Evolutionary conservation across 148 eudicot species (phyloP).

Genomic region (Chenopodium berlandieri): DNA sequence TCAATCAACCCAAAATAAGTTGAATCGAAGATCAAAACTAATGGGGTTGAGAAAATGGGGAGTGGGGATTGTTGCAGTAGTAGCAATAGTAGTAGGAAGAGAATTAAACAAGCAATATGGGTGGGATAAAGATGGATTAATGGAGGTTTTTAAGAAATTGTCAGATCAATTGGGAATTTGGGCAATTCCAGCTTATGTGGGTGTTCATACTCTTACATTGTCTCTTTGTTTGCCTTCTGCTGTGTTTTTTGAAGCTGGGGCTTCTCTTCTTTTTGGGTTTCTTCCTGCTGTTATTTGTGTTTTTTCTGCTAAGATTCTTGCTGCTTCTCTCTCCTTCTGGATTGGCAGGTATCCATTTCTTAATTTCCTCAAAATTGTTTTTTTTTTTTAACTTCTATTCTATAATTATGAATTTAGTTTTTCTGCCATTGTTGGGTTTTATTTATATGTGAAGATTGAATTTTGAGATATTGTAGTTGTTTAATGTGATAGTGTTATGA

Average conservation of each 20-base stretch:
- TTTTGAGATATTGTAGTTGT: neutral
- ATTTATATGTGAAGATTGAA: neutral
- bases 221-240: constrained; percentile 77
- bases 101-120: constrained; percentile 36
- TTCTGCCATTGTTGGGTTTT: neutral
- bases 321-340: constrained; percentile 80
- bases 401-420: neutral
- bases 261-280: constrained; percentile 79
- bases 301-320: constrained; percentile 75
- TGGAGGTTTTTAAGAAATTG: constrained; percentile 35
- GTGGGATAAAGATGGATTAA: constrained; percentile 38
- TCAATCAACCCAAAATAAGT: neutral
- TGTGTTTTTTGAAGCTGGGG: constrained; percentile 82
- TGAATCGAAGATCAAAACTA: neutral
- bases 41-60: constrained; percentile 34
- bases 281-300: constrained; percentile 67
- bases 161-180: constrained; percentile 61
- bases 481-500: neutral
- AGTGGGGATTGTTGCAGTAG: constrained; percentile 26
- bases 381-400: neutral
- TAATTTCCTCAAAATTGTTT: neutral
- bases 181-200: constrained; percentile 79
- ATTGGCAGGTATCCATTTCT: constrained; percentile 47
- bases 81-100: constrained; percentile 18
- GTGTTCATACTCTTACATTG: constrained; percentile 60